Evolutionary conservation across 106 monocot species (phyloP), one percentile per base, ranked within the genome.

Genomic region (Acorus gramineus): DNA sequence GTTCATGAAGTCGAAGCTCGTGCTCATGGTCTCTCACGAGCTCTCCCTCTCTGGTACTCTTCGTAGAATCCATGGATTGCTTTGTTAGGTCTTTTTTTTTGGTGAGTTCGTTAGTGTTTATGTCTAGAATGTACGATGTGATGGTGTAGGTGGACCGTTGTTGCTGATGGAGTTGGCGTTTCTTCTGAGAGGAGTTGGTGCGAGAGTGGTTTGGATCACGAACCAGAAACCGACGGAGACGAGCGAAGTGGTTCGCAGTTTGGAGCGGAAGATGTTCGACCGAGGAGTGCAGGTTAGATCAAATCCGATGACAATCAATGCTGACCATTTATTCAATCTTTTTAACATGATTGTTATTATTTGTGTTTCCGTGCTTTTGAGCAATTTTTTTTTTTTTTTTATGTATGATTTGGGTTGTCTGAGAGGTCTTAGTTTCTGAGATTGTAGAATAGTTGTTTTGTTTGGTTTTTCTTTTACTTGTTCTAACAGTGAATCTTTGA

Each of bases 81-180:
- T 28, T 28, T 28, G 28, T 28, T 28, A 28, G 28, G 28, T 28
- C 28, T 28, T 42, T 45, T 2, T 2, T 71, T 52, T 44, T 13
- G 66, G 42, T 6, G 8, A 6, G 10, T 61, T 53, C 12, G 6
- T 50, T 59, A 42, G 3, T 57, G 11, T 55, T 44, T 9, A 43
- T 49, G 12, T 50, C 55, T 13, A 49, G 6, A 46, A 49, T 12
- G 3, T n/a, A 9, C 63, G 13, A 4, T 50, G 10, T 47, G 42
- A 4, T 68, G 56, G 68, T 78, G 55, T 61, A 90, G 95, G 95
- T 61, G 96, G 96, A 47, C 96, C 96, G 14, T 79, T 98, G 46
- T 67, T 98, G 63, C 67, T 98, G 62, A 91, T 98, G 96, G 96
- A 98, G 69, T 70, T 98, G 51, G 91, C 96, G 52, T 88, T 98